Evolutionary conservation across 2,329 filamentous ascomycete genomes (phyloP).

Genomic region (Zopfia rhizophila): DNA sequence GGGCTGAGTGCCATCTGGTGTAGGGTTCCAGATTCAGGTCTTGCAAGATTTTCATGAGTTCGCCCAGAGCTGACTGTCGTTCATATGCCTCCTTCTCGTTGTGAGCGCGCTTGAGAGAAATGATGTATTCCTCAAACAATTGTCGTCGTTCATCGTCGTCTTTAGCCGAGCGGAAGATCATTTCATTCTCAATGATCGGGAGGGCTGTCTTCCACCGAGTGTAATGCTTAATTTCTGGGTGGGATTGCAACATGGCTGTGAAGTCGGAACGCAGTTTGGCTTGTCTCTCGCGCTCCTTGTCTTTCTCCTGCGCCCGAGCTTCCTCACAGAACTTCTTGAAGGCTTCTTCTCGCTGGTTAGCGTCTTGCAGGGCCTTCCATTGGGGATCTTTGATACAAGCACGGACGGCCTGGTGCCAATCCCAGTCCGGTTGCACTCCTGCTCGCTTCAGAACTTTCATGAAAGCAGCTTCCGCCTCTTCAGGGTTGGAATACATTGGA

Average conservation of each 20-base stretch:
- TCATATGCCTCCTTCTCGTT: constrained; percentile 77
- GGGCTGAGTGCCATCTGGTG: constrained; percentile 92
- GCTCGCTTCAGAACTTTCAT: constrained; percentile 86
- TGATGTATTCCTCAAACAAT: constrained; percentile 92
- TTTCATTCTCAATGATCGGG: constrained; percentile 93
- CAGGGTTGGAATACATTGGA: constrained; percentile 61
- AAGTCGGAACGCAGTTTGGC: constrained; percentile 94
- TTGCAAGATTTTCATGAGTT: constrained; percentile 80
- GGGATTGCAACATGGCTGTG: constrained; percentile 92
- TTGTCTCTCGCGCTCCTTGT: constrained; percentile 91
- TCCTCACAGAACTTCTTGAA: constrained; percentile 97
- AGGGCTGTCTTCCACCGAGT: constrained; percentile 97
- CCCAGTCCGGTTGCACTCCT: constrained; percentile 90
- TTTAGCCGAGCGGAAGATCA: constrained; percentile 90
- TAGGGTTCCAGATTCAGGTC: constrained; percentile 89
- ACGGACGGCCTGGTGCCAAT: constrained; percentile 89
- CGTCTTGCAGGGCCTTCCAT: constrained; percentile 91
- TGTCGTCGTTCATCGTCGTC: constrained; percentile 88
- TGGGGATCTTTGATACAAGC: constrained; percentile 89
- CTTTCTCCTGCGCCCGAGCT: constrained; percentile 90
- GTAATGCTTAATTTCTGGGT: constrained; percentile 97
- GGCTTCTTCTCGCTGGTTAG: constrained; percentile 86
- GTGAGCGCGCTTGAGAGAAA: constrained; percentile 83
- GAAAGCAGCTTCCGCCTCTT: constrained; percentile 94
- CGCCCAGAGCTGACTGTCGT: constrained; percentile 84